phyloP scores from a whole-genome alignment of 371 early-diverging fungal species.

The Rhizopus sp. region DNA sequence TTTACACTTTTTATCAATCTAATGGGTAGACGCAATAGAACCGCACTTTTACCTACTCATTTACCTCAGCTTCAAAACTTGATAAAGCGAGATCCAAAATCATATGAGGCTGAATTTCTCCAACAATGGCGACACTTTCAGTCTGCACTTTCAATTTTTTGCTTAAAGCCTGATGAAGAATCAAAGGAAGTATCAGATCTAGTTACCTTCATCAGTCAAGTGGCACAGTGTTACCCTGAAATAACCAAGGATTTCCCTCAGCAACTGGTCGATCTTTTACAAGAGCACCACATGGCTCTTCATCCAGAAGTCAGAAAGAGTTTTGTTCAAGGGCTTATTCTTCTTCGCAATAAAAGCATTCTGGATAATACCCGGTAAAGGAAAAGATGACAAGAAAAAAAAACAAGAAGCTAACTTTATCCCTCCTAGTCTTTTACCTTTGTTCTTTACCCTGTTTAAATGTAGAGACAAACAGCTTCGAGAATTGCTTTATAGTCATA shows the following conservation, averaged over 20 bases:
- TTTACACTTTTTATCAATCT: neutral
- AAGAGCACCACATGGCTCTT: constrained; percentile 76
- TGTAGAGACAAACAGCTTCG: constrained; percentile 91
- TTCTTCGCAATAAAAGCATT: constrained; percentile 84
- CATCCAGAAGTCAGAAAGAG: constrained; percentile 82
- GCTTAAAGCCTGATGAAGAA: constrained; percentile 85
- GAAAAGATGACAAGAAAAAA: constrained; percentile 1
- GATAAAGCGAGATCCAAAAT: constrained; percentile 90
- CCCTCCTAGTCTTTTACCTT: constrained; percentile 69
- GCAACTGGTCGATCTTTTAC: constrained; percentile 79
- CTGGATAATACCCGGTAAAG: constrained; percentile 61
- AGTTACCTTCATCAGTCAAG: constrained; percentile 87
- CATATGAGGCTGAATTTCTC: constrained; percentile 92
- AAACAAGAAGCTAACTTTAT: neutral
- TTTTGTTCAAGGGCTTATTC: constrained; percentile 89
- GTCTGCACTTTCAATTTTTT: constrained; percentile 82
- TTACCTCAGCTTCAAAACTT: constrained; percentile 97
- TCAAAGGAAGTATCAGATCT: constrained; percentile 82
- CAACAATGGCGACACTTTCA: constrained; percentile 94
- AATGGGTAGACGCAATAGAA: constrained; percentile 73
- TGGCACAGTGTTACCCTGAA: constrained; percentile 81
- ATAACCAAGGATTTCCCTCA: constrained; percentile 79
- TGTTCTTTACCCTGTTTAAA: constrained; percentile 94
- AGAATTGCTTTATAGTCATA: constrained; percentile 84
- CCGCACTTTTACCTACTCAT: constrained; percentile 78